Conservation (phyloP, 352 stramenopile species). For the Phytophthora tubulina region DNA sequence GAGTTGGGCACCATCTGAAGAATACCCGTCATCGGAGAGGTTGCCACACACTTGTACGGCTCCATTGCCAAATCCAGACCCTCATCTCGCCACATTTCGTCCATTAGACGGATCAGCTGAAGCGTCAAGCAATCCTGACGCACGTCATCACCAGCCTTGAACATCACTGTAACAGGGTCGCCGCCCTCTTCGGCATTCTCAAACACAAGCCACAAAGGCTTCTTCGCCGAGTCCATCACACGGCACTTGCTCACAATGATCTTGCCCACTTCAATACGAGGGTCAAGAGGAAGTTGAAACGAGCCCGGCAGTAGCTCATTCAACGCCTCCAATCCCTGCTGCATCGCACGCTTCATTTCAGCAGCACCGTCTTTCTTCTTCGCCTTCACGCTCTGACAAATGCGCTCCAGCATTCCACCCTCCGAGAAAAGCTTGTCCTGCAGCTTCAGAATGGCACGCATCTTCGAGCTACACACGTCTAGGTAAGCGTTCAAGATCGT, state of each 20-base stretch:
- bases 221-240: slow-evolving; percentile 93
- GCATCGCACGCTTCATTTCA: slow-evolving; percentile 88
- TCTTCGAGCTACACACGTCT: slow-evolving; percentile 91
- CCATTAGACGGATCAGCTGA: slow-evolving; percentile 94
- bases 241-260: slow-evolving; percentile 90
- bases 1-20: slow-evolving; percentile 93
- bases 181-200: slow-evolving; percentile 87
- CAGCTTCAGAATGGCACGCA: slow-evolving; percentile 92
- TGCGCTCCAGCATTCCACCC: slow-evolving; percentile 81
- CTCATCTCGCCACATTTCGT: slow-evolving; percentile 93
- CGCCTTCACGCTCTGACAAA: slow-evolving; percentile 86
- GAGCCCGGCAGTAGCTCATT: slow-evolving; percentile 86
- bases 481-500: slow-evolving; percentile 87
- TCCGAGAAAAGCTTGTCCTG: slow-evolving; percentile 89
- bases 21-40: slow-evolving; percentile 92
- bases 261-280: slow-evolving; percentile 84
- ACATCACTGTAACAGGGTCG: slow-evolving; percentile 90
- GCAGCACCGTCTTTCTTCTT: slow-evolving; percentile 82
- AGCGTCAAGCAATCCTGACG: slow-evolving; percentile 96
- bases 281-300: slow-evolving; percentile 90
- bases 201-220: slow-evolving; percentile 91
- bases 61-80: slow-evolving; percentile 93
- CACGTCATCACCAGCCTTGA: slow-evolving; percentile 95
- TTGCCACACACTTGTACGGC: slow-evolving; percentile 93
- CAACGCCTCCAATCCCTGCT: slow-evolving; percentile 80